These are phyloP conservation scores for Tylopilus vinaceipallidus DNA, from an alignment of 768 basidiomycete genomes.

Conservation along the genomic window DNA sequence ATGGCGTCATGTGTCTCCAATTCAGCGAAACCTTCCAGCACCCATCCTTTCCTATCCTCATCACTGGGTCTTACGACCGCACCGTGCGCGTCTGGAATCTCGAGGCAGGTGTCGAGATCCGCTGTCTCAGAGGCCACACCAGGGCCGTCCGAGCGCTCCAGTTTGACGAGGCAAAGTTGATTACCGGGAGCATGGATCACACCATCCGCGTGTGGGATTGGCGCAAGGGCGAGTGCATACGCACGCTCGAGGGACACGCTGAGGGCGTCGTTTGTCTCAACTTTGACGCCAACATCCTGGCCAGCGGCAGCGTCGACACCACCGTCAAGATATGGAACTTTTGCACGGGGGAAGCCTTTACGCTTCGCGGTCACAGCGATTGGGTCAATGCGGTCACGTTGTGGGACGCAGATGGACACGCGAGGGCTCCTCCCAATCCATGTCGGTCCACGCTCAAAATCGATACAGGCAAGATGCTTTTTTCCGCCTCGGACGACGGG, in stretches of 20 bases:
- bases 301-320: constrained; percentile 90
- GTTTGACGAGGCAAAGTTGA: constrained; percentile 92
- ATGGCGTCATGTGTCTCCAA: constrained; percentile 97
- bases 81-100: constrained; percentile 96
- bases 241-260: constrained; percentile 86
- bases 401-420: constrained; percentile 60
- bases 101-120: constrained; percentile 83
- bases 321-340: constrained; percentile 96
- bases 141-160: constrained; percentile 90
- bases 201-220: constrained; percentile 97
- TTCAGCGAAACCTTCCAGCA: constrained; percentile 82
- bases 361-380: constrained; percentile 87
- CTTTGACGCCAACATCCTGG: constrained; percentile 89
- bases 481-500: constrained; percentile 95
- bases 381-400: constrained; percentile 96
- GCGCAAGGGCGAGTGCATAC: constrained; percentile 83
- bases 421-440: constrained; percentile 10
- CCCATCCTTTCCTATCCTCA: constrained; percentile 88
- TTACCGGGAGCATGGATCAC: constrained; percentile 95
- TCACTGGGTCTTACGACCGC: constrained; percentile 97
- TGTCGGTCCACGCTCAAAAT: constrained; percentile 48
- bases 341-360: constrained; percentile 87
- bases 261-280: constrained; percentile 89
- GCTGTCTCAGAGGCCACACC: constrained; percentile 85
- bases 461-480: constrained; percentile 89